These are phyloP conservation scores for Fusarium humuli DNA, from an alignment of 2,329 filamentous ascomycete species.

Conservation along the genomic window DNA sequence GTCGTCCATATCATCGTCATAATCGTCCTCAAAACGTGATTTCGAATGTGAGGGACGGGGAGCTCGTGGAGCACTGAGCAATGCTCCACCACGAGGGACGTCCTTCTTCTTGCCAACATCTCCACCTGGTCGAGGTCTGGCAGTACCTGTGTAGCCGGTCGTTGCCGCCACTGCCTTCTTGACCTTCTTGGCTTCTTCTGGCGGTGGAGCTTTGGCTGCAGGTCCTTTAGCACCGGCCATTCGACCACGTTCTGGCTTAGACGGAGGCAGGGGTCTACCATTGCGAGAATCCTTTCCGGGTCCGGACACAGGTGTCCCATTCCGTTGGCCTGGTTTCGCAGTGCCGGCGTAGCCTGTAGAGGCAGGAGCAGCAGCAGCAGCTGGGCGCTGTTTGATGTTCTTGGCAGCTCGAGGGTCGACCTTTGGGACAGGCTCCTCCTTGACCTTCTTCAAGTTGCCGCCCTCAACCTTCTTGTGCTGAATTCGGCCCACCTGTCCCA, in stretches of 20 bases:
- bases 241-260: constrained; percentile 40
- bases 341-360: constrained; percentile 50
- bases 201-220: constrained; percentile 21
- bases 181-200: constrained; percentile 63
- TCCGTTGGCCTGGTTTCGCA: constrained; percentile 46
- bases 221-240: constrained; percentile 37
- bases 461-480: constrained; percentile 80
- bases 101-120: constrained; percentile 50
- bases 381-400: constrained; percentile 26
- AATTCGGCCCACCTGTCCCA: constrained; percentile 75
- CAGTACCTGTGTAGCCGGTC: constrained; percentile 74
- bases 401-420: constrained; percentile 40
- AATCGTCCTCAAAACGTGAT: constrained; percentile 66
- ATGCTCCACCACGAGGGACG: constrained; percentile 54
- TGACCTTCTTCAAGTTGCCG: constrained; percentile 60
- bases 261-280: constrained; percentile 32
- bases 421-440: constrained; percentile 56
- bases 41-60: constrained; percentile 48
- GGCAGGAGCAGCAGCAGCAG: constrained; percentile 12
- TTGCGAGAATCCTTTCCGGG: constrained; percentile 37
- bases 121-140: constrained; percentile 64
- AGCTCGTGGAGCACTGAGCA: constrained; percentile 51
- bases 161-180: constrained; percentile 73
- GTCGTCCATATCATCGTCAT: constrained; percentile 72
- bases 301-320: constrained; percentile 43